Percentiles rank a stretch among this genome's conserved stretches.
These are phyloP conservation scores for Arxiozyma slooffiae DNA, from an alignment of 1,139 yeast species.

Conservation along the genomic window DNA sequence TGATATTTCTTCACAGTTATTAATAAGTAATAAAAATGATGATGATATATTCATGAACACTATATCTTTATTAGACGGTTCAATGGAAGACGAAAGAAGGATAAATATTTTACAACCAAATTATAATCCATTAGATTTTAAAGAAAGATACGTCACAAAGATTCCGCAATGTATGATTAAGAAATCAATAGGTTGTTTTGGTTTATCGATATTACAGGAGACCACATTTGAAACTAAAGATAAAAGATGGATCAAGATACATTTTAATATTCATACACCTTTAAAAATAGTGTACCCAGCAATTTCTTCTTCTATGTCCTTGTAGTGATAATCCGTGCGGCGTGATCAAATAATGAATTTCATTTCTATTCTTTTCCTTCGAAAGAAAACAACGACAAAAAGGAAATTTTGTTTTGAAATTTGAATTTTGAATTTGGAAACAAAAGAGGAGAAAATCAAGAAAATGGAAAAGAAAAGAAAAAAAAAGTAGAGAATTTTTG, in stretches of 20 bases:
- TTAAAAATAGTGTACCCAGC: background rate
- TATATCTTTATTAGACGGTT: background rate
- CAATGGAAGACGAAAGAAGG: background rate
- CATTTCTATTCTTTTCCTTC: background rate
- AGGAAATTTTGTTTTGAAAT: too few species aligned
- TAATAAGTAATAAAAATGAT: background rate
- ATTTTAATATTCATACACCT: background rate
- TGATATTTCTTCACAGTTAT: background rate
- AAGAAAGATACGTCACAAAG: background rate
- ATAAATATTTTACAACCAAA: background rate
- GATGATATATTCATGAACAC: background rate
- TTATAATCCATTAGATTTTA: background rate
- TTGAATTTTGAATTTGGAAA: too few species aligned
- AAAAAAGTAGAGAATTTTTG: too few species aligned
- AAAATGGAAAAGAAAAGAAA: too few species aligned
- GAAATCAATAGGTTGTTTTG: background rate
- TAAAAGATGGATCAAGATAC: background rate
- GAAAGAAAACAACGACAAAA: too few species aligned
- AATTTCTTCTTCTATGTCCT: background rate
- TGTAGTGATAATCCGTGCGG: background rate
- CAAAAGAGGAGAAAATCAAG: too few species aligned
- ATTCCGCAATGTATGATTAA: background rate
- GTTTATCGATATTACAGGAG: slow-evolving; percentile 1
- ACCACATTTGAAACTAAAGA: background rate
- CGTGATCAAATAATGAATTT: background rate